phyloP scores from a whole-genome alignment of 805 yeast species.

The Zygoascus bituminiphila region DNA sequence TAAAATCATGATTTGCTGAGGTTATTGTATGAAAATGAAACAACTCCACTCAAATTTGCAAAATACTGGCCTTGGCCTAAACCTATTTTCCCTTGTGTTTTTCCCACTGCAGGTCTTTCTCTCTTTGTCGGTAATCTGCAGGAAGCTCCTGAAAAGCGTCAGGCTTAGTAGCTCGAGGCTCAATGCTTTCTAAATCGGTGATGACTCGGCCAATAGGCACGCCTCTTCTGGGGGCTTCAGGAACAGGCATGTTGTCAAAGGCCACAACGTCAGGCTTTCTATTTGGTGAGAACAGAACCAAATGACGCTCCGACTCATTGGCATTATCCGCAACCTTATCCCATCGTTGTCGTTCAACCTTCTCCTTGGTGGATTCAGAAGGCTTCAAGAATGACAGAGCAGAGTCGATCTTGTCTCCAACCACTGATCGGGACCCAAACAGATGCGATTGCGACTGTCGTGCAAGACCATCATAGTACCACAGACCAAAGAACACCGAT shows the following conservation, averaged over 20 bases:
- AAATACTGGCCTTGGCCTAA: too few species aligned
- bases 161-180: conserved; percentile 19
- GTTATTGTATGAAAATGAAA: too few species aligned
- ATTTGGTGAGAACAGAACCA: conserved; percentile 2
- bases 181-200: conserved; percentile 16
- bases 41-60: too few species aligned
- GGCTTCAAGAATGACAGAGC: conserved; percentile 2
- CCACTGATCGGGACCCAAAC: conserved; percentile 1
- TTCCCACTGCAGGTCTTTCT: conserved; percentile 1
- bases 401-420: conserved; percentile 2
- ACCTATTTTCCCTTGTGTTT: not conserved
- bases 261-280: not conserved
- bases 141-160: not conserved
- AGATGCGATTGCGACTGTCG: not conserved
- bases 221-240: conserved; percentile 22
- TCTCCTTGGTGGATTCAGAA: not conserved
- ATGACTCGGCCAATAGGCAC: conserved; percentile 19
- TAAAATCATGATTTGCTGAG: too few species aligned
- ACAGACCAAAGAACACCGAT: conserved; percentile 12
- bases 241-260: conserved; percentile 22
- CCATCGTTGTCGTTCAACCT: not conserved
- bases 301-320: conserved; percentile 2
- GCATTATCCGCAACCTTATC: conserved; percentile 1
- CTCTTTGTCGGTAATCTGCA: conserved; percentile 1
- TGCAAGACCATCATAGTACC: conserved; percentile 14